These are phyloP conservation scores for Flaveria ramosissima DNA, from an alignment of 129 eudicot species.

Conservation along the genomic window DNA sequence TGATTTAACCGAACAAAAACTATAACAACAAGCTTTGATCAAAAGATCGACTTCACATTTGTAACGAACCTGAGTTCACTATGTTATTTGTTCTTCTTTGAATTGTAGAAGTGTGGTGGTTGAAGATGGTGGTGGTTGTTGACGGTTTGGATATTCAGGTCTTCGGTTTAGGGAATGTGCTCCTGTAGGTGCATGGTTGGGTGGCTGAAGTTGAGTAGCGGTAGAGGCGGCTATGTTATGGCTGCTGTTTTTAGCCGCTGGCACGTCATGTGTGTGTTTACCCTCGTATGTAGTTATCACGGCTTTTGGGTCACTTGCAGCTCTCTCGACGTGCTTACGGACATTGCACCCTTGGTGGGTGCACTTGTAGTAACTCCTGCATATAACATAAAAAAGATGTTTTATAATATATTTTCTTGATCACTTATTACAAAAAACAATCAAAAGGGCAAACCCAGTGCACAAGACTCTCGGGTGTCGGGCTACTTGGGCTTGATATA, in stretches of 20 bases:
- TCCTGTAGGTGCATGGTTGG: constrained; percentile 36
- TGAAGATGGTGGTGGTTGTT: constrained; percentile 50
- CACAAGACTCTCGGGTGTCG: no score
- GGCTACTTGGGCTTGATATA: no score
- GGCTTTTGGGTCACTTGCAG: constrained; percentile 91
- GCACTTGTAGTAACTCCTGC: constrained; percentile 93
- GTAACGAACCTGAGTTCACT: constrained; percentile 9
- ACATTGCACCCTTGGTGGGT: constrained; percentile 73
- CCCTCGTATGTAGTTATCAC: constrained; percentile 90
- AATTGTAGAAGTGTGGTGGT: constrained; percentile 54
- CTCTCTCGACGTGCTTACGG: constrained; percentile 86
- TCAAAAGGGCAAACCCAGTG: not conserved
- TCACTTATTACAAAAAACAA: not conserved
- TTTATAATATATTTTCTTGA: not conserved
- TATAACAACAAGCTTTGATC: constrained; percentile 29
- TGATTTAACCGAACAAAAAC: constrained; percentile 27
- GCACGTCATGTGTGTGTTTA: constrained; percentile 87
- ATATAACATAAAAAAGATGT: not conserved
- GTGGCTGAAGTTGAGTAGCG: constrained; percentile 51
- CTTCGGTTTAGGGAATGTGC: constrained; percentile 37
- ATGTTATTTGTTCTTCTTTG: constrained; percentile 74
- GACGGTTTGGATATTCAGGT: constrained; percentile 47
- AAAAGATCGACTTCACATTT: constrained; percentile 9
- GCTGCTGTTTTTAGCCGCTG: constrained; percentile 83
- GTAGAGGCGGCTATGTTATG: constrained; percentile 50